A percentile compares a stretch with the other conserved stretches of the same genome.
Evolutionary conservation across 352 stramenopile genomes (phyloP).

Genomic region (Globisporangium megalacanthum): DNA sequence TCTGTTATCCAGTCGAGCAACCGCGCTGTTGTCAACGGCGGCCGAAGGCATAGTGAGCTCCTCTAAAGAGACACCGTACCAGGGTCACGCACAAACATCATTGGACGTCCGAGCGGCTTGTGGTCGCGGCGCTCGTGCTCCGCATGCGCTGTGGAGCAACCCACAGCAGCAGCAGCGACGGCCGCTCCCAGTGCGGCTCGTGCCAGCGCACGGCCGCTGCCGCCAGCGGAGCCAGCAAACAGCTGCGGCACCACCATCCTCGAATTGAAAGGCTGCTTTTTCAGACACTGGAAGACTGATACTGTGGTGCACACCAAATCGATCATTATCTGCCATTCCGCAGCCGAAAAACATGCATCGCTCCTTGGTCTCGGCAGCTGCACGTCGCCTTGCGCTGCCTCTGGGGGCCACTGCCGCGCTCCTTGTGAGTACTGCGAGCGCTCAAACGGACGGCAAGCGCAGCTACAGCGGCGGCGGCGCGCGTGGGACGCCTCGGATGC

Average conservation of each 20-base stretch:
- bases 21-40: no score
- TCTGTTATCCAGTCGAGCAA: constrained; percentile 20
- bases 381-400: not conserved
- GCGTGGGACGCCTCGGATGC: constrained; percentile 4
- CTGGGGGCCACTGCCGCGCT: not conserved
- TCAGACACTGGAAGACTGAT: no score
- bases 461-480: constrained; percentile 4
- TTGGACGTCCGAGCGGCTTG: constrained; percentile 11
- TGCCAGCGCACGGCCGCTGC: not conserved
- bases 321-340: no score
- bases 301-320: no score
- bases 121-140: constrained; percentile 5
- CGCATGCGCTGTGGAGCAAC: not conserved
- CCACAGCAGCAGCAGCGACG: not conserved
- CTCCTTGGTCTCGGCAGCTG: not conserved
- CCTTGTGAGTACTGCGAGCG: not conserved
- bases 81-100: constrained; percentile 35
- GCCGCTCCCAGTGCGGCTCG: not conserved
- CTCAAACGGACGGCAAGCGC: not conserved
- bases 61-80: constrained; percentile 12
- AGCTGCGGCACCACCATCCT: no score
- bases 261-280: no score
- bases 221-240: no score
- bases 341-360: not conserved
- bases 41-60: no score